A percentile compares a stretch with the other conserved stretches of the same genome.
Evolutionary conservation across 2,329 filamentous ascomycete species (phyloP).

Genomic region (Ascochyta fabae): DNA sequence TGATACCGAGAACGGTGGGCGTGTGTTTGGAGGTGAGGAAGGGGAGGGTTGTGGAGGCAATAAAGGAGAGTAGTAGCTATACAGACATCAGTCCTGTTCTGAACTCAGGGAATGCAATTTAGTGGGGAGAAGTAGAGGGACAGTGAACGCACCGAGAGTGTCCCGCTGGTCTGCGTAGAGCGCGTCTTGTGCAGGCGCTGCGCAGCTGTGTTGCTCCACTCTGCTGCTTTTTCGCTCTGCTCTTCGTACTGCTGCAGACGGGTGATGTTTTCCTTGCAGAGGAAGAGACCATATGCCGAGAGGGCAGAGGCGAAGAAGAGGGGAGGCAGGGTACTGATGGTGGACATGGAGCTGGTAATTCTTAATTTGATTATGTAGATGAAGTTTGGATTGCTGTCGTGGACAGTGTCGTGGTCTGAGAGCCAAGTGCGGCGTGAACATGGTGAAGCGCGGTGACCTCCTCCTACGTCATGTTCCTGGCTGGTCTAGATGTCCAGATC

Average conservation of each 20-base stretch:
- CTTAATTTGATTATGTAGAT: neutral
- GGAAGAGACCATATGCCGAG: constrained; percentile 41
- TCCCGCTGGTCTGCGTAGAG: constrained; percentile 44
- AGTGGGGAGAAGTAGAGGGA: neutral
- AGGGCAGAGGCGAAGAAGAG: constrained; percentile 29
- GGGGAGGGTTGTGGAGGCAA: constrained; percentile 29
- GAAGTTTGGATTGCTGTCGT: neutral
- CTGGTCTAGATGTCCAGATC: neutral
- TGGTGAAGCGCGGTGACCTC: neutral
- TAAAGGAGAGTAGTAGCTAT: constrained; percentile 33
- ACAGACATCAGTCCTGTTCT: neutral
- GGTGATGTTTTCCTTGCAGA: constrained; percentile 46
- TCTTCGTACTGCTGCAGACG: constrained; percentile 46
- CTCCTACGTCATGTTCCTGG: neutral
- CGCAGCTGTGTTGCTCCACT: constrained; percentile 44
- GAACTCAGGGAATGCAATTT: neutral
- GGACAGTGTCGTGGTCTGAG: neutral
- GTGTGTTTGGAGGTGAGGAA: constrained; percentile 16
- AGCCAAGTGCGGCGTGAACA: neutral
- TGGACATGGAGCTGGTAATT: neutral
- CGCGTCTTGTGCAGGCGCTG: constrained; percentile 44
- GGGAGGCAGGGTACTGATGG: constrained; percentile 19
- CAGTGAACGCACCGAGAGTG: constrained; percentile 34
- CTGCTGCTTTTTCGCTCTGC: constrained; percentile 45
- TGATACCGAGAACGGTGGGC: constrained; percentile 9